Evolutionary conservation across 2,329 filamentous ascomycete species (phyloP), one percentile per base, ranked within the genome.

Genomic region (Calonectria pauciramosa): DNA sequence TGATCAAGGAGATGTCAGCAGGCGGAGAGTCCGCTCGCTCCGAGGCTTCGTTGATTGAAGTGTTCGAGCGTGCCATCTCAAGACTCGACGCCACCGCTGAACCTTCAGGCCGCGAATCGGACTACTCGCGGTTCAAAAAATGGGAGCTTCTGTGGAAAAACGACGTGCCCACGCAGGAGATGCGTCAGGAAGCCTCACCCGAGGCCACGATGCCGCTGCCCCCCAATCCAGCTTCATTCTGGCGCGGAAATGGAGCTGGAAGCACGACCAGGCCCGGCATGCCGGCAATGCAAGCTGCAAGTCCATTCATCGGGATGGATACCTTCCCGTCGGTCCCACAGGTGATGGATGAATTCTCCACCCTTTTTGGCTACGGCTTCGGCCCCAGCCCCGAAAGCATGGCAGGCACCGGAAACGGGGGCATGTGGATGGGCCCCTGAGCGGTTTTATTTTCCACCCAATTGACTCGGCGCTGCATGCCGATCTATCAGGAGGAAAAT

Each of bases 1-100:
- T 90, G 77, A 88, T 90, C 56, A 89, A 88, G 75, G 87, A 88
- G 71, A 90, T 90, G 88, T 89, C 88, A 0, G 87, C 88, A 74
- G 87, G 88, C 2, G 88, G 89, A 28, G 88, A 88, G 32, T 89
- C 88, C 13, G 88, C 88, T 4, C 86, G 87, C n/a, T 89, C 87
- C 4, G 88, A 89, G 56, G 87, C 88, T 9, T 89, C 86, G n/a
- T 84, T 90, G 14, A 89, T 90, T 44, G 89, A 90, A 76, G 87
- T 88, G 1, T 87, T 90, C 32, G 89, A 90, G 72, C 85, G 87
- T 54, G 88, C 89, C 14, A 86, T 86, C 59, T 82, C 83, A 26
- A 85, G 88, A 26, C 83, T 90, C 4, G 87, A 89, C 63, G 82
- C 86, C 26, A 87, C 86, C 67, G 85, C 84, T 59, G 83, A 86